Base-by-base conservation (phyloP, 2,329 filamentous ascomycete genomes). In the Botryosphaeria dothidea region DNA sequence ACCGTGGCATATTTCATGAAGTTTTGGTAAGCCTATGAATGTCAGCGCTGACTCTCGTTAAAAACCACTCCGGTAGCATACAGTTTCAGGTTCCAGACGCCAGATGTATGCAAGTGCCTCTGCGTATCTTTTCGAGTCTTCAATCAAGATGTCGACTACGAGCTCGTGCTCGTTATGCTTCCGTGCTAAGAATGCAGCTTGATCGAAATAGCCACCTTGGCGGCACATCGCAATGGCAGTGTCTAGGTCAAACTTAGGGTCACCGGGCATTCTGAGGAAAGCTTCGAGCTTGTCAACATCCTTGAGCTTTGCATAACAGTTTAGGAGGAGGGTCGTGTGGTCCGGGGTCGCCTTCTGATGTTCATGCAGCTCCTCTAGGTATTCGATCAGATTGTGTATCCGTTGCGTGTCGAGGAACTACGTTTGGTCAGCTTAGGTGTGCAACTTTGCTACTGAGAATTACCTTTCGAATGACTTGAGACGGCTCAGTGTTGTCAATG, bases 271-370 rank as follows among this genome's bases (percentile, higher is more conserved):
- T 74, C 96, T 96, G 79, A 99, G 99, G 70, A 99, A 99, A 25
- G 91, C 90, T 73, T 99, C 94, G 6, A 99, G 84, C 79, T 99
- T 99, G 65, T 93, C 91, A 4, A 97, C 94, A 74, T 99, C 95
- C 77, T 99, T 99, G 17, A 98, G 82, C 74, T 99, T 99, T 0
- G 95, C 95, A 74, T 99, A 99, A 78, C 95, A 99, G 75, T 99
- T 99, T 48, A 99, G 81, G 0, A 99, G 83, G 11, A 99, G 81
- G 0, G 95, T 99, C 0, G 95, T 99, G 71, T 99, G 95, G 69
- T 99, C 95, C 1, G 93, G 90, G 2, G 94, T 97, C 0, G 95
- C 96, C 74, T 90, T 94, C 72, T 94, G 89, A 71, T 96, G 92
- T 68, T 98, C 93, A 73, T 99, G 95, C 17, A 99, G 83, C 77